Percentiles rank a stretch among this genome's conserved stretches.
Evolutionary conservation across 2,329 filamentous ascomycete species (phyloP).

Genomic region (Clarireedia sp.): DNA sequence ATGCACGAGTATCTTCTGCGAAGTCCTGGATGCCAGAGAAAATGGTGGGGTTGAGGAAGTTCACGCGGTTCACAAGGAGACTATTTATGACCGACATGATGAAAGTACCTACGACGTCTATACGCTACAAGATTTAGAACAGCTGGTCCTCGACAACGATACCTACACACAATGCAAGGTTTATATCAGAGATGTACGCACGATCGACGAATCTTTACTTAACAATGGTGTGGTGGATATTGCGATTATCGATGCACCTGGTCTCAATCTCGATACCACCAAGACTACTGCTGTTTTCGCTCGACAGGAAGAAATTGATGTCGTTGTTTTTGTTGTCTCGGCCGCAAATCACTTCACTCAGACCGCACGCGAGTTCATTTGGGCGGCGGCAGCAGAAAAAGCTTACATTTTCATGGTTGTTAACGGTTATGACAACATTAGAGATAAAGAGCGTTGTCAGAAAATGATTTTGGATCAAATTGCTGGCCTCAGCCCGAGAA

Average conservation of each 20-base stretch:
- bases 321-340: conserved; percentile 96
- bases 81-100: conserved; percentile 76
- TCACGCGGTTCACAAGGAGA: conserved; percentile 81
- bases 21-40: conserved; percentile 85
- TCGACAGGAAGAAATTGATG: conserved; percentile 95
- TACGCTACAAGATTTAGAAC: conserved; percentile 67
- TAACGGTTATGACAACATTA: conserved; percentile 91
- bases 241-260: conserved; percentile 91
- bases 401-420: conserved; percentile 99
- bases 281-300: conserved; percentile 98
- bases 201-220: conserved; percentile 85
- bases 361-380: conserved; percentile 96
- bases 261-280: conserved; percentile 89
- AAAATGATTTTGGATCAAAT: conserved; percentile 92
- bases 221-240: conserved; percentile 99
- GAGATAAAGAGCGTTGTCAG: conserved; percentile 83
- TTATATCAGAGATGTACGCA: conserved; percentile 83
- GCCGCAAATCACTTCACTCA: conserved; percentile 97
- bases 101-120: conserved; percentile 93
- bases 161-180: conserved; percentile 94
- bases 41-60: conserved; percentile 91
- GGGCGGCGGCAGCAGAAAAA: conserved; percentile 91
- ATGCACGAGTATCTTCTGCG: conserved; percentile 97
- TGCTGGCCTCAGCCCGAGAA: conserved; percentile 76
- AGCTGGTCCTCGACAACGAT: conserved; percentile 81